Evolutionary conservation across 441 rosid genomes (phyloP).

Genomic region (Adansonia gregorii): DNA sequence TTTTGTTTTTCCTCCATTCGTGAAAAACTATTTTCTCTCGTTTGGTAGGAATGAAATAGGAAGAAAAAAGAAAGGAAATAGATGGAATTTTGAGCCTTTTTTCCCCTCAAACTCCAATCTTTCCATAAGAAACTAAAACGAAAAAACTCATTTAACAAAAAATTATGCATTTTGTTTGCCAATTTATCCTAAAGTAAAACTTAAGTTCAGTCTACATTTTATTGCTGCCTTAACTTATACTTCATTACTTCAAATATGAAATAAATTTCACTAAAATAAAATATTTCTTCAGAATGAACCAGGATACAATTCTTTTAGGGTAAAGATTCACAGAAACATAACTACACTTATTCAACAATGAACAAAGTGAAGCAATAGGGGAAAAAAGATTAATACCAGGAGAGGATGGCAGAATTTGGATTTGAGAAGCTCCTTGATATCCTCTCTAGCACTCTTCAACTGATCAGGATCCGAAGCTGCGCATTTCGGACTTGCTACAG

Average conservation of each 20-base stretch:
- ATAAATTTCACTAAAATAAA: neutral
- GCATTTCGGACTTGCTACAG: constrained; percentile 50
- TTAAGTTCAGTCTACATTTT: neutral
- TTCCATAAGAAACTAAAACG: neutral
- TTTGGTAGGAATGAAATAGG: neutral
- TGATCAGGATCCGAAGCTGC: constrained; percentile 80
- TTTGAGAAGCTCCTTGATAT: constrained; percentile 74
- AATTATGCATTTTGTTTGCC: neutral
- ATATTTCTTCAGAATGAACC: neutral
- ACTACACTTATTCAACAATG: neutral
- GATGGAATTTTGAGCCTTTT: neutral
- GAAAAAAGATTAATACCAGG: constrained; percentile 43
- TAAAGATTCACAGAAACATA: neutral
- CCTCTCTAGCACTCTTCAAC: constrained; percentile 84
- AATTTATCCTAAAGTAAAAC: neutral
- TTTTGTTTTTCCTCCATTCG: neutral
- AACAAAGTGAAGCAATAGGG: neutral
- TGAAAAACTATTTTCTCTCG: neutral
- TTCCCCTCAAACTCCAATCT: neutral
- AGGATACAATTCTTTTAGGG: neutral
- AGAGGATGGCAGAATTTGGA: constrained; percentile 82
- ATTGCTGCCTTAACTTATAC: neutral
- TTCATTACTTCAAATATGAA: constrained; percentile 11
- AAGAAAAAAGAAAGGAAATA: neutral
- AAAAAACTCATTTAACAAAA: neutral